Percentiles rank a stretch among this genome's conserved stretches.
These are phyloP conservation scores for Cercospora sp. DNA, from an alignment of 2,329 filamentous ascomycete species.

Conservation along the genomic window DNA sequence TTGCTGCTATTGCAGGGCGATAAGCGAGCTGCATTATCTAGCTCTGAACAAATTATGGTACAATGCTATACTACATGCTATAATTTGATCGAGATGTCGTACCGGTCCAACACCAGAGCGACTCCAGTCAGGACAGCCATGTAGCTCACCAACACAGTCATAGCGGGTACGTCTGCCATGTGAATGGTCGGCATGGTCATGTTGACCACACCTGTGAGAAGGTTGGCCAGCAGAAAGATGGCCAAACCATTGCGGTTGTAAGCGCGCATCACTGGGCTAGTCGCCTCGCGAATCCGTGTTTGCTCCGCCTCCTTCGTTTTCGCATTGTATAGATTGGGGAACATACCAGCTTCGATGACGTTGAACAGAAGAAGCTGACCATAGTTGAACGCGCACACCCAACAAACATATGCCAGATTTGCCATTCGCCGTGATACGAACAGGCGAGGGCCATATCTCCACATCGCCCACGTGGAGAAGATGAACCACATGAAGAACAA, in stretches of 20 bases:
- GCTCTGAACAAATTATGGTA: background rate
- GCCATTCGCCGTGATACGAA: constrained; percentile 84
- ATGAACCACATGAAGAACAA: constrained; percentile 71
- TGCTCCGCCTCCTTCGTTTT: constrained; percentile 57
- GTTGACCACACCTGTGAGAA: constrained; percentile 87
- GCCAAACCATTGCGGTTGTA: constrained; percentile 87
- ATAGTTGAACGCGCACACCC: constrained; percentile 89
- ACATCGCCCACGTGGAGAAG: constrained; percentile 67
- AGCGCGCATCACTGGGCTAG: constrained; percentile 75
- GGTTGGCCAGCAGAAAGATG: constrained; percentile 82
- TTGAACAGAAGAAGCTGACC: constrained; percentile 79
- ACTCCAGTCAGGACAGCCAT: constrained; percentile 64
- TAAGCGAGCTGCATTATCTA: background rate
- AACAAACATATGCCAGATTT: constrained; percentile 90
- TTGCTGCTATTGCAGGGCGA: background rate
- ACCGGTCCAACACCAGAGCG: constrained; percentile 66
- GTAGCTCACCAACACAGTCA: constrained; percentile 75
- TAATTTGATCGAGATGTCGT: constrained; percentile 69
- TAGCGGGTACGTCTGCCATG: constrained; percentile 62
- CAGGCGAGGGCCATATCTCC: constrained; percentile 70
- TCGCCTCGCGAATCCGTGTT: constrained; percentile 66
- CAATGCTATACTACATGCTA: constrained; percentile 39
- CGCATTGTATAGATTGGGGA: constrained; percentile 68
- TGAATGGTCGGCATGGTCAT: constrained; percentile 81
- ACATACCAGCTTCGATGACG: constrained; percentile 73